Evolutionary conservation across 2,329 filamentous ascomycete species (phyloP), one percentile per base, ranked within the genome.

Genomic region (Tetracladium maxilliforme): DNA sequence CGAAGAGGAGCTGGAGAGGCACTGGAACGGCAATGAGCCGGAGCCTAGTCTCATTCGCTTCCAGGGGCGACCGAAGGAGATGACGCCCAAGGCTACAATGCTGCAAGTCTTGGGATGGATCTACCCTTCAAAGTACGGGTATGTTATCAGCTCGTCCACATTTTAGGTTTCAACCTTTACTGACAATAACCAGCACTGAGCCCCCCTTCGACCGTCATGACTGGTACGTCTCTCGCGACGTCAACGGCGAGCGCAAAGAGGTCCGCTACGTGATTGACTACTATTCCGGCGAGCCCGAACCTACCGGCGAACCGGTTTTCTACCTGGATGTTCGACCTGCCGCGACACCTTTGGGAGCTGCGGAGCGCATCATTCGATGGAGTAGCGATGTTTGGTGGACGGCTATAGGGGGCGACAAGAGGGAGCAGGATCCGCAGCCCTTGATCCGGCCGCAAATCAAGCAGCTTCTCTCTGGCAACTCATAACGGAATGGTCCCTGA

Each of bases 211-310:
- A 98, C 51, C 72, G 90, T 33, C 90, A 98, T 48, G 90, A 98
- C 48, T 98, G 90, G 90, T 95, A 77, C 45, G 80, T 98, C 21
- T 67, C 80, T 35, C 67, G 90, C 33, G 65, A 76, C 17, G 52
- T 66, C 24, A 61, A 73, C 27, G 81, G 80, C 15, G 48, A 73
- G 30, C 62, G 59, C 40, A 77, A 75, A 46, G 76, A 94, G 56
- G 61, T 94, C 22, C 71, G 90, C 41, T 98, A 98, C 48, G 72
- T 98, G 28, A 98, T 98, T 47, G 90, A 98, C 51, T 95, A 93
- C 53, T 95, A 95, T 51, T 76, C 78, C 17, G 87, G 74, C 6
- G 76, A 79, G 2, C 83, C 92, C 42, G 41, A 45, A 16, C 70
- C 76, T 3, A 80, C 70, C 1, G 90, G 86, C 16, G 83, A 94